These are phyloP conservation scores for Calendula officinalis DNA, from an alignment of 129 eudicot species.

Conservation along the genomic window DNA sequence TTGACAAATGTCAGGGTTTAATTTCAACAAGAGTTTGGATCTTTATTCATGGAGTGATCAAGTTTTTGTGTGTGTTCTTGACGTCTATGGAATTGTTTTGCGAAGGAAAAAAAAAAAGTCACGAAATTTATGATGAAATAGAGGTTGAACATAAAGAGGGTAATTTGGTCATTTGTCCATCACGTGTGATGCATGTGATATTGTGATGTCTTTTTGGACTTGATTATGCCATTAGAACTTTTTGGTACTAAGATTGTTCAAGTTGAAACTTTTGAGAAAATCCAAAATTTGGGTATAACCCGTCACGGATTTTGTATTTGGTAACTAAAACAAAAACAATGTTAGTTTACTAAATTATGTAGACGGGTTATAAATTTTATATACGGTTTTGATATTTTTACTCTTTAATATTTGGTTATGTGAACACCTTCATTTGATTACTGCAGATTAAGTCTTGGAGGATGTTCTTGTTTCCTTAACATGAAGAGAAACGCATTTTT, in stretches of 20 bases:
- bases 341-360: background rate
- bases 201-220: background rate
- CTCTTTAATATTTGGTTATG: background rate
- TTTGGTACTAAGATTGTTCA: background rate
- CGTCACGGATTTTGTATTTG: background rate
- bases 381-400: too few species aligned
- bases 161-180: slow-evolving; percentile 1
- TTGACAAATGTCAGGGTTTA: background rate
- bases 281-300: background rate
- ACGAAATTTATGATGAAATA: background rate
- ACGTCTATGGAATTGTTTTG: background rate
- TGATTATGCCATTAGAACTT: background rate
- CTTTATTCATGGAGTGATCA: background rate
- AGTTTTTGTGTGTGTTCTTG: background rate
- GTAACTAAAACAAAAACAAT: background rate
- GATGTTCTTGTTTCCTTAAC: slow-evolving; percentile 13
- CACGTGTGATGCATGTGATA: background rate
- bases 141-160: background rate
- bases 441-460: slow-evolving; percentile 7
- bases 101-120: background rate
- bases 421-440: slow-evolving; percentile 1
- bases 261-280: background rate
- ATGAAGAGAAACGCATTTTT: background rate
- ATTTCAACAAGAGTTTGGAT: background rate
- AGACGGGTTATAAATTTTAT: too few species aligned